phyloP scores from a whole-genome alignment of 306 rosid genomes.

The Inga laurina region DNA sequence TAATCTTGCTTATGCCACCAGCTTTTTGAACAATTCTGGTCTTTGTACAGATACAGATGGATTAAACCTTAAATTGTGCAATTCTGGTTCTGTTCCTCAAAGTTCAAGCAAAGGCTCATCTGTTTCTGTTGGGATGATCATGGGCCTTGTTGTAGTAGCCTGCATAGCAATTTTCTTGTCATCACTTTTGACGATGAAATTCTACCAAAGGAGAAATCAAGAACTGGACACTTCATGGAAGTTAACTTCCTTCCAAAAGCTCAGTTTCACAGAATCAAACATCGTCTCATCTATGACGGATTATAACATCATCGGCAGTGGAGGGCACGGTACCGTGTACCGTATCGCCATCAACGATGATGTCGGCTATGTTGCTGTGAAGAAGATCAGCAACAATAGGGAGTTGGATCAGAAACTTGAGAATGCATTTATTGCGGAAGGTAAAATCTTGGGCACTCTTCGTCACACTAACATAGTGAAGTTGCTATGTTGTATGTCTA shows the following conservation, averaged over 20 bases:
- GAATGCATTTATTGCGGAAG: slow-evolving; percentile 74
- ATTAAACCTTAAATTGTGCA: slow-evolving; percentile 45
- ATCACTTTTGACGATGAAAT: slow-evolving; percentile 29
- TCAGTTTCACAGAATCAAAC: slow-evolving; percentile 57
- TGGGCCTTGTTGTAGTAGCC: slow-evolving; percentile 31
- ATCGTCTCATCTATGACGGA: slow-evolving; percentile 56
- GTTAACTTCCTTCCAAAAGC: slow-evolving; percentile 65
- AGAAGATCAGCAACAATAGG: slow-evolving; percentile 54
- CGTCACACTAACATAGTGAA: slow-evolving; percentile 83
- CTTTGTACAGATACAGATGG: slow-evolving; percentile 51
- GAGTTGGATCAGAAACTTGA: slow-evolving; percentile 66
- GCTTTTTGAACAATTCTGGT: slow-evolving; percentile 74
- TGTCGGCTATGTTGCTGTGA: slow-evolving; percentile 60
- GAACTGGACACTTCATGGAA: slow-evolving; percentile 56
- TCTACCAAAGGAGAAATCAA: slow-evolving; percentile 37
- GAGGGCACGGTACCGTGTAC: slow-evolving; percentile 87
- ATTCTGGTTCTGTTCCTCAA: slow-evolving; percentile 19
- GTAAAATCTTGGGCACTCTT: slow-evolving; percentile 61
- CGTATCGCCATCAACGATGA: slow-evolving; percentile 46
- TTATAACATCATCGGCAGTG: slow-evolving; percentile 60
- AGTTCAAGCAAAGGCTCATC: slow-evolving; percentile 45
- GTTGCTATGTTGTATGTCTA: slow-evolving; percentile 64
- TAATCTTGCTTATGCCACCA: slow-evolving; percentile 37
- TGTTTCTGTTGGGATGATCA: slow-evolving; percentile 46
- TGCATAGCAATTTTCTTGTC: slow-evolving; percentile 27